Conservation (phyloP, 495 filamentous ascomycete species). For the Aspergillus ostianus region DNA sequence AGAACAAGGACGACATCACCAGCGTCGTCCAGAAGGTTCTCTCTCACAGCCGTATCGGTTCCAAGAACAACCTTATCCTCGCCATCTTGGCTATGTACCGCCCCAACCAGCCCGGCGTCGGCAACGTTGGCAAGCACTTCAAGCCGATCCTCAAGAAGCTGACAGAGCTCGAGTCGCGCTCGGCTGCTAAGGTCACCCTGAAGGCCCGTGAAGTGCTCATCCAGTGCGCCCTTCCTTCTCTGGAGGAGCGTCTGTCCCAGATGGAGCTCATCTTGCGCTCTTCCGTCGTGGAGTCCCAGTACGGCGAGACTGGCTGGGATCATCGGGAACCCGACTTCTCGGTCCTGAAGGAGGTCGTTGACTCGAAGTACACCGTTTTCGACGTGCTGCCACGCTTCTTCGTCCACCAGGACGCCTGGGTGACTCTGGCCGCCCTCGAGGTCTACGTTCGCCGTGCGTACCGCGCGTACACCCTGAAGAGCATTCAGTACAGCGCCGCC, state of each 20-base stretch:
- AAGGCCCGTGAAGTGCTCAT: constrained; percentile 97
- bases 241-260: constrained; percentile 90
- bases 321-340: constrained; percentile 87
- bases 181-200: constrained; percentile 91
- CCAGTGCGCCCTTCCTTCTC: constrained; percentile 90
- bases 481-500: constrained; percentile 80
- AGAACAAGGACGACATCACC: constrained; percentile 87
- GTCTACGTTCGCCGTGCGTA: constrained; percentile 97
- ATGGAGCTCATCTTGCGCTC: constrained; percentile 99
- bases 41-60: constrained; percentile 85
- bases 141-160: constrained; percentile 78
- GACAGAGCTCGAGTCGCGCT: constrained; percentile 85
- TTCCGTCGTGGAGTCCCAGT: constrained; percentile 93
- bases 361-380: constrained; percentile 97
- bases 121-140: constrained; percentile 86
- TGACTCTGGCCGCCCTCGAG: constrained; percentile 88
- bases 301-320: constrained; percentile 96
- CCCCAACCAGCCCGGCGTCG: constrained; percentile 87
- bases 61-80: constrained; percentile 92
- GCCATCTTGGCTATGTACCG: constrained; percentile 92
- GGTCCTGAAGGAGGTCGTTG: constrained; percentile 92
- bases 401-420: constrained; percentile 89
- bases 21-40: constrained; percentile 84
- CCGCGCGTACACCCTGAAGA: constrained; percentile 87
- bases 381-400: constrained; percentile 96